phyloP scores from a whole-genome alignment of 768 basidiomycete genomes.

The Baorangia bicolor region DNA sequence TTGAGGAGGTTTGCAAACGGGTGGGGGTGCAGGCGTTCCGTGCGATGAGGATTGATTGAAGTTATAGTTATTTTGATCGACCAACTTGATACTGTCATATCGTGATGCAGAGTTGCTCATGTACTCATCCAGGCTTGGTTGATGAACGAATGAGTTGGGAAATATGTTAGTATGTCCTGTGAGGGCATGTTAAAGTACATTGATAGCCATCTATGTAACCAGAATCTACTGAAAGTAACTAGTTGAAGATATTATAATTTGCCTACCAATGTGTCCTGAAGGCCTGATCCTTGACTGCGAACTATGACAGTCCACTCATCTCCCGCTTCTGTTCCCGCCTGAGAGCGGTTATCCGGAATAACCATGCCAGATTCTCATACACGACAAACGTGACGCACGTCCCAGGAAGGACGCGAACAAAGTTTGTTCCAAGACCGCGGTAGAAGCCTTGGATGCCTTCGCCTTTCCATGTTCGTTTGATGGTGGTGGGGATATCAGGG shows the following conservation, averaged over 20 bases:
- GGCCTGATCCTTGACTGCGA: not conserved
- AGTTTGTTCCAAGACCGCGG: conserved; percentile 90
- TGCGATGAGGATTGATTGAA: conserved; percentile 16
- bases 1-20: conserved; percentile 28
- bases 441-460: conserved; percentile 90
- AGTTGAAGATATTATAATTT: conserved; percentile 8
- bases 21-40: conserved; percentile 23
- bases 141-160: conserved; percentile 6
- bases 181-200: conserved; percentile 10
- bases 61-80: conserved; percentile 38
- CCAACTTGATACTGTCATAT: not conserved
- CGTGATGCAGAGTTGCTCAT: conserved; percentile 4
- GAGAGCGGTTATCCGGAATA: conserved; percentile 66
- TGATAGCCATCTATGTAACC: conserved; percentile 5
- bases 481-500: conserved; percentile 80
- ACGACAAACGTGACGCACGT: conserved; percentile 98
- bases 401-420: conserved; percentile 92
- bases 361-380: conserved; percentile 90
- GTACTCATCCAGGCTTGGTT: not conserved
- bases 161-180: not conserved
- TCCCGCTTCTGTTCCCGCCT: conserved; percentile 38
- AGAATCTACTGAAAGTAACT: not conserved
- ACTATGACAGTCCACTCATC: conserved; percentile 1
- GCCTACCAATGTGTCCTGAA: not conserved
- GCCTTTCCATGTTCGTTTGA: conserved; percentile 74